Conservation (phyloP, 306 rosid species). For the Casuarina glauca region DNA sequence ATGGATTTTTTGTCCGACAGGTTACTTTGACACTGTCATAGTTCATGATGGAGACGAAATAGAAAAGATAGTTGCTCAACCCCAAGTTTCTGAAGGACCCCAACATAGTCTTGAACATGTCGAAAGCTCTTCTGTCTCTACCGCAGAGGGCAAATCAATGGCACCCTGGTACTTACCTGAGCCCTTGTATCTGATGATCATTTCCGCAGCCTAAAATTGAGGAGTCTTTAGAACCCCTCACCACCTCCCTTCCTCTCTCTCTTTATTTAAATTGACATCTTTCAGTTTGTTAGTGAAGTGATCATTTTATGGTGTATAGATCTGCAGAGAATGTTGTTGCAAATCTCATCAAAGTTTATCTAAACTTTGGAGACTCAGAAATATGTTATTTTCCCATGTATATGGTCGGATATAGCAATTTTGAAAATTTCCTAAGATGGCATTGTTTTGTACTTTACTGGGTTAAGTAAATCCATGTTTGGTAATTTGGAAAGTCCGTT, state of each 20-base stretch:
- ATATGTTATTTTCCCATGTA: neutral
- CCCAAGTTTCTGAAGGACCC: conserved; percentile 41
- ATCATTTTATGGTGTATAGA: neutral
- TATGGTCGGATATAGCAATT: neutral
- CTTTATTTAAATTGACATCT: neutral
- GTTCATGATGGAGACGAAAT: conserved; percentile 64
- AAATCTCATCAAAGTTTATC: conserved; percentile 1
- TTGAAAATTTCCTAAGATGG: neutral
- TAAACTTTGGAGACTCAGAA: neutral
- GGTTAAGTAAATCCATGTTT: conserved; percentile 8
- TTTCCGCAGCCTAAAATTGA: neutral
- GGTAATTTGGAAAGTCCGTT: conserved; percentile 7
- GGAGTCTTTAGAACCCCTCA: neutral
- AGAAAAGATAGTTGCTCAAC: conserved; percentile 29
- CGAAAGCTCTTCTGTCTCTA: conserved; percentile 29
- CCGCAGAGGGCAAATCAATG: conserved; percentile 38
- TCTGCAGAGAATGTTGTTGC: neutral
- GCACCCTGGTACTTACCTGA: conserved; percentile 48
- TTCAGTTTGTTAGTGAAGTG: neutral
- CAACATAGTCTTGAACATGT: conserved; percentile 31
- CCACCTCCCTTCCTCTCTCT: neutral
- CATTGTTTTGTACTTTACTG: neutral
- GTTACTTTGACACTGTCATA: conserved; percentile 74
- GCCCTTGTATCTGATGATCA: conserved; percentile 12
- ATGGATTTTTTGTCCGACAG: conserved; percentile 41